Percentiles rank a stretch among this genome's conserved stretches.
Conservation (phyloP, 768 basidiomycete genomes). For the Leccinum broughii region DNA sequence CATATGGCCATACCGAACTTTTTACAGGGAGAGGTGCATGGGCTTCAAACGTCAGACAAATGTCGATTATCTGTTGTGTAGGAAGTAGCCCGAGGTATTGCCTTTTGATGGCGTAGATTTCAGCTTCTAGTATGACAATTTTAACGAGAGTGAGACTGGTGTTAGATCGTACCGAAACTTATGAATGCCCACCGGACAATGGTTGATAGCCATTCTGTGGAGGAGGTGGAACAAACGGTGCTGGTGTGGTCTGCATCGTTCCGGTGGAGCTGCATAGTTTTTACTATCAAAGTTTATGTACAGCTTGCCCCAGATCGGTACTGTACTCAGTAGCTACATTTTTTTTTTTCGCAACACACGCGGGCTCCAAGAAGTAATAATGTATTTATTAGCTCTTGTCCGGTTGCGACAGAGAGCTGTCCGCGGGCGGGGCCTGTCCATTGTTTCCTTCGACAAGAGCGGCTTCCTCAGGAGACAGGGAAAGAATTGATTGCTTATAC, state of each 20-base stretch:
- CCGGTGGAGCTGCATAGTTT: slow-evolving; percentile 71
- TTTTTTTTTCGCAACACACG: slow-evolving; percentile 8
- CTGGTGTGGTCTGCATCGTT: slow-evolving; percentile 57
- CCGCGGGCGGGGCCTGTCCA: not conserved
- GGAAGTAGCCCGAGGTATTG: slow-evolving; percentile 69
- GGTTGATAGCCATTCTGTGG: slow-evolving; percentile 38
- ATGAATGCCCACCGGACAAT: slow-evolving; percentile 37
- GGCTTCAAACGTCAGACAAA: slow-evolving; percentile 70
- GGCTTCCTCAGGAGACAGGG: slow-evolving; percentile 57
- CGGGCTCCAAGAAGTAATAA: not conserved
- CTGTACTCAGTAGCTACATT: slow-evolving; percentile 1
- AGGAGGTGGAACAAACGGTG: slow-evolving; percentile 38
- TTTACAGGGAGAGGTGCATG: slow-evolving; percentile 67
- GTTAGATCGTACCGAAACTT: slow-evolving; percentile 20
- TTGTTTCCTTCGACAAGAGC: slow-evolving; percentile 22
- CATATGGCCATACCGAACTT: slow-evolving; percentile 69
- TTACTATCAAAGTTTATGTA: slow-evolving; percentile 60
- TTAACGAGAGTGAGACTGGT: slow-evolving; percentile 24
- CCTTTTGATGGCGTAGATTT: slow-evolving; percentile 62
- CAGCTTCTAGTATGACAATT: slow-evolving; percentile 36
- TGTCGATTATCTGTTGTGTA: slow-evolving; percentile 73
- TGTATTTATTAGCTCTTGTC: slow-evolving; percentile 4
- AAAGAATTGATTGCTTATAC: slow-evolving; percentile 53
- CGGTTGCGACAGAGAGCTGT: slow-evolving; percentile 1
- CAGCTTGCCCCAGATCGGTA: slow-evolving; percentile 9